A percentile compares a stretch with the other conserved stretches of the same genome.
Evolutionary conservation across 75 land plant species (phyloP).

Genomic region (Adiantum capillusveneris): DNA sequence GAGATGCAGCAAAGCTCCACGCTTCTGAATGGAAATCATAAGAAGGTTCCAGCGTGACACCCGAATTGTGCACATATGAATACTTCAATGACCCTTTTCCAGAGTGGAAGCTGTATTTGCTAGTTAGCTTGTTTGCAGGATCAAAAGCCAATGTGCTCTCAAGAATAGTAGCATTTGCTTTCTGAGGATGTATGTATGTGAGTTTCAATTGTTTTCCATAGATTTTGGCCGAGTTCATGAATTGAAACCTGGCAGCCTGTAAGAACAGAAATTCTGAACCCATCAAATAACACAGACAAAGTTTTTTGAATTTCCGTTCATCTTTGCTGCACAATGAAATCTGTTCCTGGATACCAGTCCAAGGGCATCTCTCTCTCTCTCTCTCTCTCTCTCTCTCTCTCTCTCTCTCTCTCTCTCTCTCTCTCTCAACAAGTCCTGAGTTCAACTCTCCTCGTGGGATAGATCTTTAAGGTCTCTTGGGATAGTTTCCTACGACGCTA

Average conservation of each 20-base stretch:
- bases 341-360: too few relatives aligned
- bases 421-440: too few relatives aligned
- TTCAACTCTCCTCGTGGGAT: too few relatives aligned
- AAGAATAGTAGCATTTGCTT: slow-evolving; percentile 52
- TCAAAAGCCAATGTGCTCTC: slow-evolving; percentile 64
- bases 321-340: too few relatives aligned
- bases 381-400: too few relatives aligned
- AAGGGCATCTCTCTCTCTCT: too few relatives aligned
- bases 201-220: slow-evolving; percentile 63
- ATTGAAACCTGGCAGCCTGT: slow-evolving; percentile 80
- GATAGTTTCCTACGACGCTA: too few relatives aligned
- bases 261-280: too few relatives aligned
- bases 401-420: too few relatives aligned
- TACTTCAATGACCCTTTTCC: slow-evolving; percentile 65
- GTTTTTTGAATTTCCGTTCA: too few relatives aligned
- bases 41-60: slow-evolving; percentile 64
- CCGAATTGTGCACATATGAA: slow-evolving; percentile 46
- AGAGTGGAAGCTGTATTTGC: slow-evolving; percentile 49
- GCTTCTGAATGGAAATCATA: slow-evolving; percentile 69
- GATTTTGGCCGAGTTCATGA: slow-evolving; percentile 70
- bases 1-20: slow-evolving; percentile 77
- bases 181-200: slow-evolving; percentile 68
- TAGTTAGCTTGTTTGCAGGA: slow-evolving; percentile 76
- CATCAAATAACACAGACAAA: too few relatives aligned
- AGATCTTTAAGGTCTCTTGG: too few relatives aligned